Evolutionary conservation across 164 flowering plant species (phyloP), one percentile per base, ranked within the genome.

Genomic region (Vitis amurensis): DNA sequence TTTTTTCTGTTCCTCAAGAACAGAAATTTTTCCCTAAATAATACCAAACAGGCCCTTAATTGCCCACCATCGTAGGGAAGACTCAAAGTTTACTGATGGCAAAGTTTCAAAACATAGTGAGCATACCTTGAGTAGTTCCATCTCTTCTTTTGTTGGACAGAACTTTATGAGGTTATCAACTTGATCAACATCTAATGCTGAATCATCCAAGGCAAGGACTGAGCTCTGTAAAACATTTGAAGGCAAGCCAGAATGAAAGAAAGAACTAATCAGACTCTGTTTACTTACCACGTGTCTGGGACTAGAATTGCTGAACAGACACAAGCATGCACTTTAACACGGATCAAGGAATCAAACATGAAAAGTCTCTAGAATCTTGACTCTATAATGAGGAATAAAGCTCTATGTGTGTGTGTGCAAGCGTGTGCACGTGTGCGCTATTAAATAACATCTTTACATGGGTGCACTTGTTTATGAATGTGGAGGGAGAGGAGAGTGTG

Each of bases 91-190:
- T 55, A 6, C 19, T 16, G 19, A 55, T 66, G 8, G 11, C 19
- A 48, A 15, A 49, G n/a, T 59, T 44, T 27, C n/a, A 30, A 50
- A 53, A 47, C 30, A 53, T 17, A 59, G 1, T 50, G 37, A 31
- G 64, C 23, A 17, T 67, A 96, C 99, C 98, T 92, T 90, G 3
- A 96, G 84, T 61, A 83, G 76, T 73, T 93, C 97, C 85, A 88
- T 92, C 69, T 96, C 99, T 81, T 93, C 99, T 79, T 93, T 92
- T 49, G 97, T 93, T 47, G 99, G 99, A 80, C 94, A 89, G 70
- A 91, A 96, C 73, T 96, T 96, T 74, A 92, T 92, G 59, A 96
- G 92, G 75, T 93, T 96, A 59, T 96, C 99, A 73, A 93, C 91
- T 77, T 91, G 98, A 81, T 96, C 99, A 75, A 82, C 80, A 77